Base-by-base conservation (phyloP, 306 rosid species). In the Malus sylvestris region DNA sequence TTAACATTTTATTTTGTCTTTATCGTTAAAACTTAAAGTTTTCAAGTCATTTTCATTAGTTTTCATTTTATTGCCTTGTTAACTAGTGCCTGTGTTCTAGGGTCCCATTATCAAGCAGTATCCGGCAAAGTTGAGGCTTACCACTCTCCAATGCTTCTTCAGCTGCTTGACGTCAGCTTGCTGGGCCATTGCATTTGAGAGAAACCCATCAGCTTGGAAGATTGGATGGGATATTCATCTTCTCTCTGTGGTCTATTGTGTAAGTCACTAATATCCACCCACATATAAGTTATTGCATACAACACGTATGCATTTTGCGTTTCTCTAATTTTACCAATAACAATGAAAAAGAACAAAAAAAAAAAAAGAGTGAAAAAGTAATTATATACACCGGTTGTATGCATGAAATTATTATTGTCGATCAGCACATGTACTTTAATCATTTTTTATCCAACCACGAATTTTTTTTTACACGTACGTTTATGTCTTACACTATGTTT, bases 151-250 rank as follows among this genome's bases (percentile, higher is more conserved):
- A 55, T 90, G 96, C 83, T 52, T 88, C 68, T 88, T 90, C 70
- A 86, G 98, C 85, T 85, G 85, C 82, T 78, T 85, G 52, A 96
- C 88, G 25, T 86, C 97, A 44, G 79, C 87, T 19, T 29, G 84
- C 57, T 79, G 82, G 80, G 94, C 97, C 63, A 68, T 88, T 71
- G 86, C 84, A 58, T 14, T 84, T 73, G 94, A 95, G 70, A 85
- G 92, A 78, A 72, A 80, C 16, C 96, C 89, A 45, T 80, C 90
- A 27, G 93, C 96, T 55, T 95, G 98, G 97, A 95, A 76, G 67
- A 88, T 95, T 80, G 96, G 95, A 73, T 95, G 97, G 98, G 92
- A 95, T 76, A 40, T 90, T 72, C 85, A 92, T 74, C 97, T 92
- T 67, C 85, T 95, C 59, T 87, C 98, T 4, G 93, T 95, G 61